These are phyloP conservation scores for Pythium phragmitis DNA, from an alignment of 352 stramenopile species.

Conservation along the genomic window DNA sequence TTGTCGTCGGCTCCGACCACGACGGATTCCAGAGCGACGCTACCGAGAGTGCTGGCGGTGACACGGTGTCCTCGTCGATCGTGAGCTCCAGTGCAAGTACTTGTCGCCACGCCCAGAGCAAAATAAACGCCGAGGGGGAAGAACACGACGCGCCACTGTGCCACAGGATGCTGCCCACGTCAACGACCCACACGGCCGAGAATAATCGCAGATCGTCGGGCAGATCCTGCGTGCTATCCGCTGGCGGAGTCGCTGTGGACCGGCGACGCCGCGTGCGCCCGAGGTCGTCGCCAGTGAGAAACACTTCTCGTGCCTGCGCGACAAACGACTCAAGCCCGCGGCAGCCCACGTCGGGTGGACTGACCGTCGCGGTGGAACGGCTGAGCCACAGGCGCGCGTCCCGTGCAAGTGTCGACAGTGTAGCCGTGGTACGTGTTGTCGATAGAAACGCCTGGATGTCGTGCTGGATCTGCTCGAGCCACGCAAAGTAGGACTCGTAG, in stretches of 20 bases:
- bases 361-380: background rate
- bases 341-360: background rate
- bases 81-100: background rate
- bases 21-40: slow-evolving; percentile 14
- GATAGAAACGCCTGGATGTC: slow-evolving; percentile 1
- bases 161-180: slow-evolving; percentile 3
- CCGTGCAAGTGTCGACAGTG: background rate
- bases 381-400: background rate
- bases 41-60: background rate
- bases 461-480: slow-evolving; percentile 8
- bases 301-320: slow-evolving; percentile 17
- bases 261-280: background rate
- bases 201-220: background rate
- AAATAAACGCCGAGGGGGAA: slow-evolving; percentile 14
- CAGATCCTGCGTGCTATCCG: background rate
- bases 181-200: background rate
- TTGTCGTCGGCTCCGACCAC: background rate
- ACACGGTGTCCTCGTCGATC: background rate
- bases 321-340: slow-evolving; percentile 18
- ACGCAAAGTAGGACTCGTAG: slow-evolving; percentile 16
- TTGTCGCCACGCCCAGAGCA: slow-evolving; percentile 18
- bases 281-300: slow-evolving; percentile 3
- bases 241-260: background rate
- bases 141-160: background rate
- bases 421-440: background rate